Conservation (phyloP, 2,329 filamentous ascomycete species). For the Coleophoma crateriformis region DNA sequence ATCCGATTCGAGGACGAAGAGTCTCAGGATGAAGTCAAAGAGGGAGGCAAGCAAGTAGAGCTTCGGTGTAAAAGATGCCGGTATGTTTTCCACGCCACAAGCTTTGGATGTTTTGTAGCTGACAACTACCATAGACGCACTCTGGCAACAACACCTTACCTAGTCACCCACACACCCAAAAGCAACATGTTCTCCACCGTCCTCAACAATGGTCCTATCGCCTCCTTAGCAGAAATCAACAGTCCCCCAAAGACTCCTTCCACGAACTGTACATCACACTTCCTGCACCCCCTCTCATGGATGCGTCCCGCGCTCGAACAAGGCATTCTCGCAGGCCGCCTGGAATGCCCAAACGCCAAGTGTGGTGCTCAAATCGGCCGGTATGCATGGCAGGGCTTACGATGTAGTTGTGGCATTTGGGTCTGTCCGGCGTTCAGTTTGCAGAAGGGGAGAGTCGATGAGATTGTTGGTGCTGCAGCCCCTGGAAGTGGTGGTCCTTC, state of each 20-base stretch:
- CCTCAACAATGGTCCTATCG: constrained; percentile 12
- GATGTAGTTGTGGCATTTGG: constrained; percentile 88
- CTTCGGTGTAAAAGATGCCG: constrained; percentile 91
- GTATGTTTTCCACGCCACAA: constrained; percentile 22
- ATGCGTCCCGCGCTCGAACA: constrained; percentile 82
- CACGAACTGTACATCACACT: constrained; percentile 72
- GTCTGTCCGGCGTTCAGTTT: constrained; percentile 86
- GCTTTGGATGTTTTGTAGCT: too few relatives aligned
- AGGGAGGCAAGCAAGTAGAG: constrained; percentile 39
- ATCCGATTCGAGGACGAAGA: constrained; percentile 80
- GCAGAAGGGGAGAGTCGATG: constrained; percentile 76
- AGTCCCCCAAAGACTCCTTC: constrained; percentile 15
- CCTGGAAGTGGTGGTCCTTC: constrained; percentile 7
- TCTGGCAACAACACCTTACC: constrained; percentile 56
- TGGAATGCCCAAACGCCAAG: constrained; percentile 73
- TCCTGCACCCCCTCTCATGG: constrained; percentile 90
- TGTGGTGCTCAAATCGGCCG: constrained; percentile 83
- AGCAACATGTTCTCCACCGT: constrained; percentile 4
- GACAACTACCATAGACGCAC: constrained; percentile 31
- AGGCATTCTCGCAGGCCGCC: constrained; percentile 74
- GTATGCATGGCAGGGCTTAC: constrained; percentile 94
- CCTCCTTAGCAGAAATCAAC: constrained; percentile 8
- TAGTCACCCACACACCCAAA: constrained; percentile 46
- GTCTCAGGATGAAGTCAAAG: constrained; percentile 24
- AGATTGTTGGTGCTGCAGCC: constrained; percentile 29